phyloP scores from a whole-genome alignment of 2,329 filamentous ascomycete genomes.

The Paecilomyces fulvus region DNA sequence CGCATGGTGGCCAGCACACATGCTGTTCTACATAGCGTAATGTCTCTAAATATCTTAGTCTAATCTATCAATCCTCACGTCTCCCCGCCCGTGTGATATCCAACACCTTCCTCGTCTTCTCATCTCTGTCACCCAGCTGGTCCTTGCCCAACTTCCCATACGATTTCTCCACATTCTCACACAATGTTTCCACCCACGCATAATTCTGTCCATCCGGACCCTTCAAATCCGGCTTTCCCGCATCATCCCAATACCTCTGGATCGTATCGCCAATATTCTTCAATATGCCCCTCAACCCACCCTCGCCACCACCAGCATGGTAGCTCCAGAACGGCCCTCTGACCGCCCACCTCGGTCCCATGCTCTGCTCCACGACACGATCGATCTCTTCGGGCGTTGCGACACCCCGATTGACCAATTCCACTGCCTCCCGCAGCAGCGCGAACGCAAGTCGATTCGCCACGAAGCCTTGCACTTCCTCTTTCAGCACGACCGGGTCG shows the following conservation, averaged over 20 bases:
- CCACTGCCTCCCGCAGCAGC: slow-evolving; percentile 47
- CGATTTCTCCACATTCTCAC: slow-evolving; percentile 5
- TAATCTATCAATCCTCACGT: background rate
- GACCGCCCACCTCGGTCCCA: slow-evolving; percentile 49
- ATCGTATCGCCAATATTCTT: slow-evolving; percentile 50
- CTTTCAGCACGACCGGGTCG: slow-evolving; percentile 42
- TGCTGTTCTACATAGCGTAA: background rate
- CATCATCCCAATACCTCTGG: slow-evolving; percentile 46
- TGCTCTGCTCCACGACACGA: slow-evolving; percentile 41
- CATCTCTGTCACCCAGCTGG: slow-evolving; percentile 7
- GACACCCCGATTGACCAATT: slow-evolving; percentile 47
- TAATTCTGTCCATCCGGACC: slow-evolving; percentile 29
- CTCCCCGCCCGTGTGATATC: slow-evolving; percentile 3
- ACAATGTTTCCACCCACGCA: slow-evolving; percentile 3
- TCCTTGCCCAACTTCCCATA: slow-evolving; percentile 6
- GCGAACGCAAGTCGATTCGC: slow-evolving; percentile 52
- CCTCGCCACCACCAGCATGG: slow-evolving; percentile 49
- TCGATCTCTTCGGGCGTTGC: slow-evolving; percentile 47
- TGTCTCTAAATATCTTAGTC: background rate
- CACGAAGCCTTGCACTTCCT: slow-evolving; percentile 49
- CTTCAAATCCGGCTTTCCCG: slow-evolving; percentile 27
- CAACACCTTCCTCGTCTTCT: slow-evolving; percentile 8
- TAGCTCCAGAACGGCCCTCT: slow-evolving; percentile 52
- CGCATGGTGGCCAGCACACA: background rate
- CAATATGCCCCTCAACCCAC: slow-evolving; percentile 46